Percentiles rank a stretch among this genome's conserved stretches.
phyloP scores from a whole-genome alignment of 2,329 filamentous ascomycete genomes.

The Dendryphion nanum region DNA sequence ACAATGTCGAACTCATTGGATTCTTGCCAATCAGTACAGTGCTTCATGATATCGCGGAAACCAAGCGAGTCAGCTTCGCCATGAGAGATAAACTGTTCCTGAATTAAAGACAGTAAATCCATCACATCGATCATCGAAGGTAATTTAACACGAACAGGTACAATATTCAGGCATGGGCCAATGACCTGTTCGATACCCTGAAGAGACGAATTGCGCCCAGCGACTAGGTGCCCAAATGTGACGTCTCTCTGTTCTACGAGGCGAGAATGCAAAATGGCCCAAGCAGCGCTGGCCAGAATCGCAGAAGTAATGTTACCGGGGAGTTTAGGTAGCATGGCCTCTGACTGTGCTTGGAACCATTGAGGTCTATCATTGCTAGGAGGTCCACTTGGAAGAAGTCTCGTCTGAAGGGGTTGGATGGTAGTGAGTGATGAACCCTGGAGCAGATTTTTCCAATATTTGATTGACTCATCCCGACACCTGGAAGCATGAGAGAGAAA shows the following conservation, averaged over 20 bases:
- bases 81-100: neutral
- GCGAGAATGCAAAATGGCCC: conserved; percentile 14
- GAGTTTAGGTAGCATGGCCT: neutral
- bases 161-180: conserved; percentile 25
- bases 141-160: conserved; percentile 12
- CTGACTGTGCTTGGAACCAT: too few species aligned
- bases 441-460: neutral
- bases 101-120: neutral
- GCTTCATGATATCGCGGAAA: neutral
- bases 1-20: neutral
- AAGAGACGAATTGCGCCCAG: conserved; percentile 19
- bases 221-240: conserved; percentile 19
- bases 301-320: neutral
- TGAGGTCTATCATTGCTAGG: neutral
- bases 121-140: neutral
- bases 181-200: conserved; percentile 9
- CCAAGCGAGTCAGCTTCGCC: neutral
- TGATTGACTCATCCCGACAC: neutral
- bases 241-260: conserved; percentile 14
- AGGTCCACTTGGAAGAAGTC: neutral
- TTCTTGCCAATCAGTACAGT: neutral
- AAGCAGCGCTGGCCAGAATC: conserved; percentile 16
- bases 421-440: too few species aligned
- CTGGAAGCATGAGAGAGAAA: neutral
- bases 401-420: too few species aligned